These are phyloP conservation scores for Trichosporon coremiiforme DNA, from an alignment of 1,284 basidiomycete species.

Conservation along the genomic window DNA sequence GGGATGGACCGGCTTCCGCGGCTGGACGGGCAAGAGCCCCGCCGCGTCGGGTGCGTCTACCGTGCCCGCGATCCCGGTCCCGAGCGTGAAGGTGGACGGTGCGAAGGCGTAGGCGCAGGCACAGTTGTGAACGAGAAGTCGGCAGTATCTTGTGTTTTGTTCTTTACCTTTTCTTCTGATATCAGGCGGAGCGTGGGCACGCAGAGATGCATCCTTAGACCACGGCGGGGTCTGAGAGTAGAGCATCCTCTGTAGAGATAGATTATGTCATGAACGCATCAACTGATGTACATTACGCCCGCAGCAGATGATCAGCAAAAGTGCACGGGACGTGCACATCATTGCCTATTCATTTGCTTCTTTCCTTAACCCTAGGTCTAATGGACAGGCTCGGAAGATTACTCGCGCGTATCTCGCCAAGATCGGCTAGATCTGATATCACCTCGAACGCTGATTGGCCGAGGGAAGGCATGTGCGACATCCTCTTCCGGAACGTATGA, in stretches of 20 bases:
- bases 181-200: too few relatives aligned
- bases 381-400: not conserved
- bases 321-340: not conserved
- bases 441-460: not conserved
- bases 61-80: not conserved
- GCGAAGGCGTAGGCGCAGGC: too few relatives aligned
- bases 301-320: not conserved
- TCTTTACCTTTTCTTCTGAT: not conserved
- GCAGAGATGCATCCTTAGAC: too few relatives aligned
- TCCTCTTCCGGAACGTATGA: not conserved
- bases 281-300: too few relatives aligned
- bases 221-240: too few relatives aligned
- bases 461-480: not conserved
- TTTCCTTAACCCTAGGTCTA: too few relatives aligned
- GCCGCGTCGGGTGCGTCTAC: not conserved
- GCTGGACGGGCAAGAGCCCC: conserved; percentile 40
- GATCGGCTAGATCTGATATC: conserved; percentile 3
- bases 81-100: too few relatives aligned
- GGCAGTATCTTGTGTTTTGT: not conserved
- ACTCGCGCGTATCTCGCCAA: conserved; percentile 7
- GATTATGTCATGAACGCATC: not conserved
- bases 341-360: not conserved
- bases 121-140: too few relatives aligned
- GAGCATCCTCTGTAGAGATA: not conserved
- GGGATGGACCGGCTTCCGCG: conserved; percentile 50